Evolutionary conservation across 2,329 filamentous ascomycete species (phyloP), one percentile per base, ranked within the genome.

Genomic region (Aureobasidium musti): DNA sequence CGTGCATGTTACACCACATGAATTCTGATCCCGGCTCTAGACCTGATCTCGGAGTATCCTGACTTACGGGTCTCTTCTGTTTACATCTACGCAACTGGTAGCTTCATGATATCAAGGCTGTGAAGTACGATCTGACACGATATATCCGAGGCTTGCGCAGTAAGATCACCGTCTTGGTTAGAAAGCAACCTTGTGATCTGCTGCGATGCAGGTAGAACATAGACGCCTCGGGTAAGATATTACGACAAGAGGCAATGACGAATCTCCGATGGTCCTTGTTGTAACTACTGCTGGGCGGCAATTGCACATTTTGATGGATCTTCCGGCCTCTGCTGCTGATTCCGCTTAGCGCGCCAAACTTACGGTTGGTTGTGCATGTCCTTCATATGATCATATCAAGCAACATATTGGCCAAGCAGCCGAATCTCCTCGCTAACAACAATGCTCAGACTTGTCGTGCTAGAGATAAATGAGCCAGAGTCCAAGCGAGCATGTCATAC

Each of bases 381-480:
- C 21, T 26, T 23, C 21, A 49, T 43, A 43, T 47, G 26, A 52
- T 23, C 21, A 49, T 43, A 43, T 47, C 49, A 52, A 17, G 26
- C 49, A 28, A 52, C 6, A 33, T 52, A n/a, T 30, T 52, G 43
- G 49, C 49, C 52, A 37, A 23, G 33, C 8, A 33, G 13, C 28
- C 43, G 54, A 59, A 45, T 45, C 54, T 17, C n/a, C 39, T 45
- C 54, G 54, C 54, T 59, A 45, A 30, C 23, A 19, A 23, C 23
- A 2, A 41, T 37, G 35, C 35, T 8, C 26, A 21, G 35, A 26
- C 17, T 56, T 39, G 23, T 37, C 10, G 23, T 37, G 50, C 50
- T 54, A 33, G 7, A 10, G 17, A 10, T 30, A 11, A 23, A 35
- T 11, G 30, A 54, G 17, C 30, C 49, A 52, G 26, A 52, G 23